Evolutionary conservation across 495 filamentous ascomycete species (phyloP).

Genomic region (Parathielavia hyrcaniae): DNA sequence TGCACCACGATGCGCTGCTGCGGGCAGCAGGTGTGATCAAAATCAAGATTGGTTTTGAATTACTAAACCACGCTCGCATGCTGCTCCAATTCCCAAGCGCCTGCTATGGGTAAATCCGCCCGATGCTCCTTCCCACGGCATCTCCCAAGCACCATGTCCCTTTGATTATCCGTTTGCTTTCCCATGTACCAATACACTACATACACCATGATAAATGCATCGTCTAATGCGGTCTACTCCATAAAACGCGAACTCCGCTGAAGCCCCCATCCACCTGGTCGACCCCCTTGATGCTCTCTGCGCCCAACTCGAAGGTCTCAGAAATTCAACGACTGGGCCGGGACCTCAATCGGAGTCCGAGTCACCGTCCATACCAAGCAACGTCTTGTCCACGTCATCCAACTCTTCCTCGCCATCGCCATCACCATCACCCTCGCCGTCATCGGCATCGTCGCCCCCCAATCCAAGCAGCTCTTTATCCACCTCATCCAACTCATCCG

Average conservation of each 20-base stretch:
- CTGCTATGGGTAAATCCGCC: background rate
- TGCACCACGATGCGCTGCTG: background rate
- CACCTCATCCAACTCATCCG: slow-evolving; percentile 40
- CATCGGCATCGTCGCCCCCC: slow-evolving; percentile 39
- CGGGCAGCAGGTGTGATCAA: too few relatives aligned
- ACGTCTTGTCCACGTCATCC: slow-evolving; percentile 48
- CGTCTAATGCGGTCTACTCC: slow-evolving; percentile 2
- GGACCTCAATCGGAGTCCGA: slow-evolving; percentile 36
- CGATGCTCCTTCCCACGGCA: background rate
- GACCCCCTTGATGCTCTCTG: too few relatives aligned
- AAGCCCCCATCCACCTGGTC: too few relatives aligned
- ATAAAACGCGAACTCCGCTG: background rate
- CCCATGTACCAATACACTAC: background rate
- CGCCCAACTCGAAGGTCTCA: too few relatives aligned
- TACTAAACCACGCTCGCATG: background rate
- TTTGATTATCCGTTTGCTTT: background rate
- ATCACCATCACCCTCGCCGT: slow-evolving; percentile 29
- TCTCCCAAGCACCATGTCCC: slow-evolving; percentile 7
- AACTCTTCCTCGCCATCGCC: slow-evolving; percentile 48
- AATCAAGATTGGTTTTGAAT: background rate
- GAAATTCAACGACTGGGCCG: background rate
- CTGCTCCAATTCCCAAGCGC: background rate
- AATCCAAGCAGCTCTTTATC: slow-evolving; percentile 16
- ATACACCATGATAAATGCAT: background rate
- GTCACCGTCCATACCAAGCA: slow-evolving; percentile 44